Percentiles rank a stretch among this genome's conserved stretches.
Conservation (phyloP, 345 rosid genomes). For the Dovyalis caffra region DNA sequence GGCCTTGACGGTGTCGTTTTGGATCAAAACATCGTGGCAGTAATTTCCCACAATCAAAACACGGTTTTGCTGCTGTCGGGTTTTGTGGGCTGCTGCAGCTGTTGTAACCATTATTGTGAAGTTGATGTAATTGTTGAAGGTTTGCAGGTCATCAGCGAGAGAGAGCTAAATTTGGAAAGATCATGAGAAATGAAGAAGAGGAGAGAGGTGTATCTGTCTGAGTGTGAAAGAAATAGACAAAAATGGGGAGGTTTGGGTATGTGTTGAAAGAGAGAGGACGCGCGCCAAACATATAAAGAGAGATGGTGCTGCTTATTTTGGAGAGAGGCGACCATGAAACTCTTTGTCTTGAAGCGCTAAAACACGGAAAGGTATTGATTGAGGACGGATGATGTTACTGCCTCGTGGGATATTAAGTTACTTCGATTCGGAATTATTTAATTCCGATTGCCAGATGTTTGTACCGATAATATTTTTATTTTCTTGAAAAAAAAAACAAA, state of each 20-base stretch:
- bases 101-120: constrained; percentile 14
- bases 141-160: neutral
- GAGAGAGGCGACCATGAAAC: neutral
- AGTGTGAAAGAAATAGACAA: neutral
- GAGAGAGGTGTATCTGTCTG: neutral
- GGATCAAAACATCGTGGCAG: constrained; percentile 88
- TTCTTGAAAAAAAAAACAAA: too few relatives aligned
- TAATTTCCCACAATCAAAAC: constrained; percentile 84
- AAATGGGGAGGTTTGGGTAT: neutral
- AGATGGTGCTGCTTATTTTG: neutral
- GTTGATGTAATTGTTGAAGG: neutral
- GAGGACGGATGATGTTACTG: neutral
- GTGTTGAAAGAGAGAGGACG: constrained; percentile 12
- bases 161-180: neutral
- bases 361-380: neutral
- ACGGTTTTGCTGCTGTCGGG: constrained; percentile 18
- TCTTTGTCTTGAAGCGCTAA: neutral
- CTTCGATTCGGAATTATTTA: too few relatives aligned
- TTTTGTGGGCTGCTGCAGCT: neutral
- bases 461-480: too few relatives aligned
- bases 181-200: neutral
- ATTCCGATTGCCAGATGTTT: too few relatives aligned
- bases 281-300: neutral
- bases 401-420: too few relatives aligned
- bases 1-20: constrained; percentile 48